A percentile compares a stretch with the other conserved stretches of the same genome.
Conservation (phyloP, 306 rosid genomes). For the Astragalus glycyphyllos region DNA sequence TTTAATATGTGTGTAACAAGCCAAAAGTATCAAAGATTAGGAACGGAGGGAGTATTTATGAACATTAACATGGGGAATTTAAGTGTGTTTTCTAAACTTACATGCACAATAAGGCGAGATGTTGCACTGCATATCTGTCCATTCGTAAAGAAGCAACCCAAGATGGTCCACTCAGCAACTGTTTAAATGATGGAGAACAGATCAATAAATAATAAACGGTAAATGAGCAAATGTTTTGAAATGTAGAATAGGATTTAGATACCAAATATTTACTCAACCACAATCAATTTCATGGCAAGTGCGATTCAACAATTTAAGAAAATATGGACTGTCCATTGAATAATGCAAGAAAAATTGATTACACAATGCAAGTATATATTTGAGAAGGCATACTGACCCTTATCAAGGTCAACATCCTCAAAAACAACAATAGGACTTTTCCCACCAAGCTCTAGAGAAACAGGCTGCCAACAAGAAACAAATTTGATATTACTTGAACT, state of each 20-base stretch:
- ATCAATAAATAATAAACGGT: constrained; percentile 3
- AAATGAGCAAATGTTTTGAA: constrained; percentile 8
- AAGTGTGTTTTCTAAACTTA: constrained; percentile 50
- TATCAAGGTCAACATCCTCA: constrained; percentile 96
- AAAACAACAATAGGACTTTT: constrained; percentile 89
- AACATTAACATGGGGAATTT: constrained; percentile 7
- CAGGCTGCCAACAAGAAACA: constrained; percentile 73
- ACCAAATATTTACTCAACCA: constrained; percentile 1
- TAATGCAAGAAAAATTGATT: too few species aligned
- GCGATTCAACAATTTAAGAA: background rate
- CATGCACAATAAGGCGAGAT: constrained; percentile 92
- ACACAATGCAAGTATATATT: constrained; percentile 14
- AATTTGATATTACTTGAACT: constrained; percentile 15
- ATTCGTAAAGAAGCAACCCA: constrained; percentile 97
- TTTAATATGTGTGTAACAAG: too few species aligned
- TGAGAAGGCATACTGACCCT: constrained; percentile 69
- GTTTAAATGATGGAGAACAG: constrained; percentile 47
- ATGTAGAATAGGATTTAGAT: constrained; percentile 13
- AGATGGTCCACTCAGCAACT: constrained; percentile 96
- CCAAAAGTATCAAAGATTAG: too few species aligned
- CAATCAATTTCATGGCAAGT: constrained; percentile 16
- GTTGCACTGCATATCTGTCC: constrained; percentile 99
- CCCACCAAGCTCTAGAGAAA: constrained; percentile 95
- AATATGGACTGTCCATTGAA: too few species aligned
- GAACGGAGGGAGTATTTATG: too few species aligned